Percentiles rank a stretch among this genome's conserved stretches.
phyloP scores from a whole-genome alignment of 768 basidiomycete genomes.

The Naganishia vaughanmartiniae region DNA sequence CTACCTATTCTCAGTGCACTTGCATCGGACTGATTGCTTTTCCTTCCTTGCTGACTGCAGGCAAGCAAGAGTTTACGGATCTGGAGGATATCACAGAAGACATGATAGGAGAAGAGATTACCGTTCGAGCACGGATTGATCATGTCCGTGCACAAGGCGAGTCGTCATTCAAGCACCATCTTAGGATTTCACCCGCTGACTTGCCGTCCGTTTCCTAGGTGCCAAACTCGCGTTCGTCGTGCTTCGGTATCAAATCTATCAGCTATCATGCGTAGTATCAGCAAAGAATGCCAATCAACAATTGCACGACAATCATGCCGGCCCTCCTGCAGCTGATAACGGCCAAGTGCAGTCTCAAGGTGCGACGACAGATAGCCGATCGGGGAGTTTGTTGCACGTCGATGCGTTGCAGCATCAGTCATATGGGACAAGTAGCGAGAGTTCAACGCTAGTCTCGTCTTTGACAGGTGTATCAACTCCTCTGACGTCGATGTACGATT shows the following conservation, averaged over 20 bases:
- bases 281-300: constrained; percentile 61
- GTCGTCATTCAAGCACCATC: background rate
- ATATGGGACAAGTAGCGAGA: background rate
- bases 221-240: constrained; percentile 36
- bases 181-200: no score
- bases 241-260: constrained; percentile 32
- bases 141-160: constrained; percentile 74
- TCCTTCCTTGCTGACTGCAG: constrained; percentile 63
- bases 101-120: constrained; percentile 66
- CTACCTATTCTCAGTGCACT: background rate
- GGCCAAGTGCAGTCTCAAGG: background rate
- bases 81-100: constrained; percentile 42
- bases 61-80: constrained; percentile 52
- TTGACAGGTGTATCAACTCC: background rate
- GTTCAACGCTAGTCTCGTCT: background rate
- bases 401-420: background rate
- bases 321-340: background rate
- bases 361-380: background rate
- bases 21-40: constrained; percentile 48
- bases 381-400: background rate
- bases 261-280: constrained; percentile 85
- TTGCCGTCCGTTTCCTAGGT: constrained; percentile 7
- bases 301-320: constrained; percentile 73
- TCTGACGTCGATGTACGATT: background rate
- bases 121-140: constrained; percentile 82